These are phyloP conservation scores for Cordyceps javanica DNA, from an alignment of 2,329 filamentous ascomycete species.

Conservation along the genomic window DNA sequence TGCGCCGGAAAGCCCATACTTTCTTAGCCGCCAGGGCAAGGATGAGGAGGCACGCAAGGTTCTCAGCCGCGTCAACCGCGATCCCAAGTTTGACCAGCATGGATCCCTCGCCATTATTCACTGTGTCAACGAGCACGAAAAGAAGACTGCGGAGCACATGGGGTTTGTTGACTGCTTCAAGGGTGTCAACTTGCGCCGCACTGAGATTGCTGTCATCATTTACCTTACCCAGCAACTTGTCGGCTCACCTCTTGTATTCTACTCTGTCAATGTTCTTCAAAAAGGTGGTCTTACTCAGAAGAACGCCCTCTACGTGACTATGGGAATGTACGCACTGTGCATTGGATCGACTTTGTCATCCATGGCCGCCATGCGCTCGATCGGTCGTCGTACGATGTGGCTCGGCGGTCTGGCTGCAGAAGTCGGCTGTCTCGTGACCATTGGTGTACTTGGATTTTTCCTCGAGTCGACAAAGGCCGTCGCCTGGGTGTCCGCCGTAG, in stretches of 20 bases:
- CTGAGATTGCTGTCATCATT: conserved; percentile 38
- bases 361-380: conserved; percentile 33
- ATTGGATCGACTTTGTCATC: conserved; percentile 38
- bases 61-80: conserved; percentile 23
- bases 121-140: conserved; percentile 31
- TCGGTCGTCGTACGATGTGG: conserved; percentile 39
- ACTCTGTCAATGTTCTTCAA: conserved; percentile 45
- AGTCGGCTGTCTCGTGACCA: conserved; percentile 28
- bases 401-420: conserved; percentile 32
- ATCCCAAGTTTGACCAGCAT: conserved; percentile 24
- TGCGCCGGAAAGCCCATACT: conserved; percentile 35
- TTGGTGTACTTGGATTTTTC: conserved; percentile 26
- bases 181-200: conserved; percentile 27
- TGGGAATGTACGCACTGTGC: conserved; percentile 34
- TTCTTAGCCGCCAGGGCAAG: conserved; percentile 27
- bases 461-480: conserved; percentile 15
- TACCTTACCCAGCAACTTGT: conserved; percentile 49
- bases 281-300: conserved; percentile 38
- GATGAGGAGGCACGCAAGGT: conserved; percentile 24
- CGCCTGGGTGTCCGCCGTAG: conserved; percentile 29
- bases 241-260: conserved; percentile 46
- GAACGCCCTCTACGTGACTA: conserved; percentile 39
- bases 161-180: conserved; percentile 30
- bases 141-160: conserved; percentile 18
- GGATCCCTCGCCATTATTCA: conserved; percentile 31